These are phyloP conservation scores for Aspergillus puulaauensis DNA, from an alignment of 2,329 filamentous ascomycete species.

Conservation along the genomic window DNA sequence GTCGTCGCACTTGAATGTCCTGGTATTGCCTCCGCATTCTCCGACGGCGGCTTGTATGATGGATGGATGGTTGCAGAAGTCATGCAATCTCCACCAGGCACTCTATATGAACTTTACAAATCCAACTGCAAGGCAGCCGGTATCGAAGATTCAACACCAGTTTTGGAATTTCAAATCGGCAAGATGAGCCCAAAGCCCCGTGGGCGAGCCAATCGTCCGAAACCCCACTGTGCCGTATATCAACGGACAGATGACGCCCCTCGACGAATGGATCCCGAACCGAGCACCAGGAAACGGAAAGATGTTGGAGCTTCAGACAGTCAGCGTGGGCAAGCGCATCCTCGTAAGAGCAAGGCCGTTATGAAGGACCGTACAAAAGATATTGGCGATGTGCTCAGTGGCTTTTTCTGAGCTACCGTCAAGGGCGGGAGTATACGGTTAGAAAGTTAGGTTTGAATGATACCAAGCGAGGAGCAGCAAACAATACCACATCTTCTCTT, in stretches of 20 bases:
- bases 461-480: background rate
- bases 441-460: background rate
- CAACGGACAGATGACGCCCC: conserved; percentile 6
- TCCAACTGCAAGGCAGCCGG: background rate
- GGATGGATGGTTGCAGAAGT: conserved; percentile 28
- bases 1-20: conserved; percentile 36
- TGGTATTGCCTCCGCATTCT: conserved; percentile 23
- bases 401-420: conserved; percentile 24
- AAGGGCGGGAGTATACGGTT: background rate
- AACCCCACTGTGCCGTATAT: conserved; percentile 6
- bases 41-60: conserved; percentile 13
- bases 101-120: conserved; percentile 19
- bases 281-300: conserved; percentile 10
- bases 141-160: conserved; percentile 9
- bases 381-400: conserved; percentile 29
- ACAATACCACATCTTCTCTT: background rate
- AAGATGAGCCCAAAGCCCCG: background rate
- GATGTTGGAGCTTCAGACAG: background rate
- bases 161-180: conserved; percentile 28
- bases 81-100: conserved; percentile 2
- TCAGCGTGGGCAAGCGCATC: background rate
- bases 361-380: conserved; percentile 29
- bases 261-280: conserved; percentile 1
- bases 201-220: background rate
- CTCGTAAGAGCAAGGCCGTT: conserved; percentile 14